Conservation (phyloP, 495 filamentous ascomycete genomes). For the Xylaria longipes region DNA sequence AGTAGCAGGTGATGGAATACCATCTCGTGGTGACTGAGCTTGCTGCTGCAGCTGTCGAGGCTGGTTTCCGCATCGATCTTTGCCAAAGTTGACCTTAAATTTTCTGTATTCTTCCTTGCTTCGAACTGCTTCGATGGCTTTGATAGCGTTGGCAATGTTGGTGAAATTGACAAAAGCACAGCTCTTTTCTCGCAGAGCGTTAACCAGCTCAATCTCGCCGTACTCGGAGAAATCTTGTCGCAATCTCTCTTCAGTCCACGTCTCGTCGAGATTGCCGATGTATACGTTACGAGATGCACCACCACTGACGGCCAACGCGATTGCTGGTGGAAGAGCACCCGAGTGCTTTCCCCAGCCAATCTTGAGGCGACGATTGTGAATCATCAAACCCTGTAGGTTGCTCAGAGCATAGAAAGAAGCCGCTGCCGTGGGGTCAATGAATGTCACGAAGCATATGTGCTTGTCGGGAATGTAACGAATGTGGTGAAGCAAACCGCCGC, state of each 20-base stretch:
- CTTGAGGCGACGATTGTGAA: slow-evolving; percentile 96
- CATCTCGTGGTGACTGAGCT: slow-evolving; percentile 68
- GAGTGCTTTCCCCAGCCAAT: slow-evolving; percentile 99
- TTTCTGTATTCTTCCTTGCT: slow-evolving; percentile 94
- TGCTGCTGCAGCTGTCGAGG: slow-evolving; percentile 77
- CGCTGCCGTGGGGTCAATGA: slow-evolving; percentile 97
- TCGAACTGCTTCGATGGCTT: slow-evolving; percentile 95
- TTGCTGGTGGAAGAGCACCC: slow-evolving; percentile 92
- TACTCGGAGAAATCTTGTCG: slow-evolving; percentile 97
- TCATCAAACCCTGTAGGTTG: slow-evolving; percentile 97
- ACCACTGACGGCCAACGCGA: slow-evolving; percentile 93
- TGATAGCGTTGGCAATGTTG: slow-evolving; percentile 99
- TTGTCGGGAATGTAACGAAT: slow-evolving; percentile 99
- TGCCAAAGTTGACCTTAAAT: slow-evolving; percentile 99
- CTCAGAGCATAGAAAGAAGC: slow-evolving; percentile 97
- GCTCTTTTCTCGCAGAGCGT: slow-evolving; percentile 96
- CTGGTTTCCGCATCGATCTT: slow-evolving; percentile 96
- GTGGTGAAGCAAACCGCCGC: slow-evolving; percentile 91
- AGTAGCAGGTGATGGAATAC: slow-evolving; percentile 73
- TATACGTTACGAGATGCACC: slow-evolving; percentile 97
- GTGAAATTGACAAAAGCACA: slow-evolving; percentile 99
- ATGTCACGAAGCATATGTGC: slow-evolving; percentile 99
- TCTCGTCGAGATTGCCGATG: slow-evolving; percentile 95
- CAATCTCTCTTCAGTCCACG: slow-evolving; percentile 94
- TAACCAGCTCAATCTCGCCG: slow-evolving; percentile 97